Conservation (phyloP, 176 grass and related monocot species). For the Avena sativa region DNA sequence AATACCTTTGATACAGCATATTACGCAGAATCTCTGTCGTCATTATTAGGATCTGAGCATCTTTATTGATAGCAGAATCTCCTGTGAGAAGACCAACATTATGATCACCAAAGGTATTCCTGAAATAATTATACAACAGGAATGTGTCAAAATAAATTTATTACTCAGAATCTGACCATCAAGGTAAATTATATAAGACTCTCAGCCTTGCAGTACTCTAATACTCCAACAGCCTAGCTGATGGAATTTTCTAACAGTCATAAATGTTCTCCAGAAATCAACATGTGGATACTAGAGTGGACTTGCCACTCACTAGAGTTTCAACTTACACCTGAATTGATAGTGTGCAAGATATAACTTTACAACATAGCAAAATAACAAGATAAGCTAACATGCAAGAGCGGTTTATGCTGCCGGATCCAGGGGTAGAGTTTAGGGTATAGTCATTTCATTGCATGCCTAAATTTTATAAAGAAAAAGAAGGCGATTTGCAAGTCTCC, state of each 20-base stretch:
- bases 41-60: constrained; percentile 96
- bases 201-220: background rate
- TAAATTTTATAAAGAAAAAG: background rate
- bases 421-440: constrained; percentile 11
- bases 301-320: background rate
- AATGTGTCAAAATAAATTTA: constrained; percentile 43
- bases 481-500: background rate
- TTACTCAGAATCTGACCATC: constrained; percentile 17
- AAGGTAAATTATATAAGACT: constrained; percentile 19
- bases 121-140: constrained; percentile 59
- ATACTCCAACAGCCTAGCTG: constrained; percentile 10
- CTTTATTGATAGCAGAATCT: constrained; percentile 96
- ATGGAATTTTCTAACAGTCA: constrained; percentile 8
- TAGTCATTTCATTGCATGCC: background rate
- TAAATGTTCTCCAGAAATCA: constrained; percentile 37
- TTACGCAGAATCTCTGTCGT: constrained; percentile 99
- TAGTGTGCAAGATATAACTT: background rate
- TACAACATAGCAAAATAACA: constrained; percentile 16
- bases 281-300: background rate
- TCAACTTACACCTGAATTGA: constrained; percentile 24
- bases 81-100: constrained; percentile 97
- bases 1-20: constrained; percentile 97
- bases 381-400: background rate
- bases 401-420: background rate
- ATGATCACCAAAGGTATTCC: constrained; percentile 82